Evolutionary conservation across 192 early-diverging fungal species (phyloP).

Genomic region (Funneliformis geosporum): DNA sequence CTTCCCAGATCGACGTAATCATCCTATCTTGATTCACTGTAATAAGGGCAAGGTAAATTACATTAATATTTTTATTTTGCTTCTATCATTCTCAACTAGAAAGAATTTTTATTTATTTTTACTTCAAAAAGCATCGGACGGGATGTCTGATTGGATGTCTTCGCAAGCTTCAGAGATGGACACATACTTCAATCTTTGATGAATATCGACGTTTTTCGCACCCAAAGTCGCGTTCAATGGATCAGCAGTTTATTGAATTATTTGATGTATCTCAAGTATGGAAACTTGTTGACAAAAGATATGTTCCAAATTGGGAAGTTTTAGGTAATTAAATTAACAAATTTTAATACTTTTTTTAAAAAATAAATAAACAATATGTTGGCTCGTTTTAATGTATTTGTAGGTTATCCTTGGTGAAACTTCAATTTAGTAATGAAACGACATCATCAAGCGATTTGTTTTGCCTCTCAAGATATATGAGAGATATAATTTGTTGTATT

Average conservation of each 20-base stretch:
- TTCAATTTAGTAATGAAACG: too few relatives aligned
- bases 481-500: too few relatives aligned
- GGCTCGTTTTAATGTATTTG: neutral
- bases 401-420: neutral
- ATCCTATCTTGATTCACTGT: slow-evolving; percentile 91
- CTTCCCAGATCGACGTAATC: slow-evolving; percentile 64
- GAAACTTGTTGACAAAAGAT: slow-evolving; percentile 56
- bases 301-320: slow-evolving; percentile 72
- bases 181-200: slow-evolving; percentile 94
- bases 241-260: slow-evolving; percentile 85
- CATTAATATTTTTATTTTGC: slow-evolving; percentile 5
- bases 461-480: too few relatives aligned
- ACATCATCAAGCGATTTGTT: too few relatives aligned
- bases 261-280: slow-evolving; percentile 72
- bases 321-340: slow-evolving; percentile 34
- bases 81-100: neutral
- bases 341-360: neutral
- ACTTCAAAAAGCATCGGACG: slow-evolving; percentile 73
- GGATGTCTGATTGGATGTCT: slow-evolving; percentile 95
- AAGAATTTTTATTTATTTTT: slow-evolving; percentile 20
- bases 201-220: slow-evolving; percentile 93
- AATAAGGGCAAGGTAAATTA: slow-evolving; percentile 87
- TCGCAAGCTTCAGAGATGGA: slow-evolving; percentile 93
- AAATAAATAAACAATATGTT: neutral
- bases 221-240: slow-evolving; percentile 81